Conservation (phyloP, 2,329 filamentous ascomycete genomes). For the Verticillium longisporum region DNA sequence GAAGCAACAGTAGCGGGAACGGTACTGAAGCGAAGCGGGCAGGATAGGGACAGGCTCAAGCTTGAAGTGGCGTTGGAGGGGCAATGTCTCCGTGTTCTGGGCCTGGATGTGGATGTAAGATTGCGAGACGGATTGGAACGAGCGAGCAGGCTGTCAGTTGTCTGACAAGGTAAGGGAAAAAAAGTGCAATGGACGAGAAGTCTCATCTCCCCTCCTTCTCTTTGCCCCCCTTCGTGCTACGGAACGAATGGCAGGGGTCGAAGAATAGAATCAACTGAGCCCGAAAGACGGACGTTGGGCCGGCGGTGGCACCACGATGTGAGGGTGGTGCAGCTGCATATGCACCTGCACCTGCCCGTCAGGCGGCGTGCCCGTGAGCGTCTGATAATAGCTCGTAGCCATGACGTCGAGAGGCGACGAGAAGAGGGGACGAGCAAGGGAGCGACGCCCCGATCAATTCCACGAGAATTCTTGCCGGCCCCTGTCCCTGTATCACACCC, state of each 20-base stretch:
- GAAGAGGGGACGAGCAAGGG: slow-evolving; percentile 7
- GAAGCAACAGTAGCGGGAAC: not conserved
- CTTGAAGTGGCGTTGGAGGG: not conserved
- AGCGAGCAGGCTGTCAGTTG: not conserved
- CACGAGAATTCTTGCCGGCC: slow-evolving; percentile 10
- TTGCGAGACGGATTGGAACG: not conserved
- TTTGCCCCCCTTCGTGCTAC: too few species aligned
- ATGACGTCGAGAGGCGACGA: slow-evolving; percentile 1
- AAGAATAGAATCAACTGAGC: too few species aligned
- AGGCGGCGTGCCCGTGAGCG: not conserved
- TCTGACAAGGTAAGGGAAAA: not conserved
- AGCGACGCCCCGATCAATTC: slow-evolving; percentile 9
- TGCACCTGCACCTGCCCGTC: not conserved
- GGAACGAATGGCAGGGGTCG: too few species aligned
- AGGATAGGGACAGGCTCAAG: not conserved
- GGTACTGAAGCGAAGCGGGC: not conserved
- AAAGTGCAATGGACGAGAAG: too few species aligned
- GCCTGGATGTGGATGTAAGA: not conserved
- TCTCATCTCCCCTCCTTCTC: too few species aligned
- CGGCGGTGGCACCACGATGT: not conserved
- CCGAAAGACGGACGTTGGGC: too few species aligned
- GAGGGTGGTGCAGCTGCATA: not conserved
- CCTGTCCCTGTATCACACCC: not conserved
- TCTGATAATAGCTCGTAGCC: not conserved
- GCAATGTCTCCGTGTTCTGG: not conserved